phyloP scores from a whole-genome alignment of 2,329 filamentous ascomycete species.

The Eurotiales sp. region DNA sequence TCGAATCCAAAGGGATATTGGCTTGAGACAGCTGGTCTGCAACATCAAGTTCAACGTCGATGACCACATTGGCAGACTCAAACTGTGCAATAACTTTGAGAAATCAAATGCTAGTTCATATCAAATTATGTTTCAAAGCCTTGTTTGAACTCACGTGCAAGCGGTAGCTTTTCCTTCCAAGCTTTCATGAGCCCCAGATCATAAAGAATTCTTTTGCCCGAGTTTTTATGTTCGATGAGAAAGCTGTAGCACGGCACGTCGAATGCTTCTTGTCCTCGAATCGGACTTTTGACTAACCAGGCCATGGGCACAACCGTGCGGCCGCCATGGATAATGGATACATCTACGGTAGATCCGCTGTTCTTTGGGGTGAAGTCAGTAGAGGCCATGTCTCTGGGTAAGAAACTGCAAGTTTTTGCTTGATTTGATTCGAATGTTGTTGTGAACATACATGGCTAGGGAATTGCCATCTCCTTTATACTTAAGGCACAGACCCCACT shows the following conservation, averaged over 20 bases:
- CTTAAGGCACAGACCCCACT: no score
- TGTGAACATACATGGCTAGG: no score
- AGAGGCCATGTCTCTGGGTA: no score
- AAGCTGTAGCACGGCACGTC: conserved; percentile 12
- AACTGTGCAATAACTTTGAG: conserved; percentile 1
- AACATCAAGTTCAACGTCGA: conserved; percentile 19
- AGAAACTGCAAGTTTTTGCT: no score
- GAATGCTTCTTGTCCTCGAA: conserved; percentile 1
- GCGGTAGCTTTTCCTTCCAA: conserved; percentile 23
- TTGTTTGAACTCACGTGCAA: conserved; percentile 19
- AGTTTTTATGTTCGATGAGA: conserved; percentile 9
- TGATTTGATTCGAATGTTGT: no score
- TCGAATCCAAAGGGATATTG: conserved; percentile 16
- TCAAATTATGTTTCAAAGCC: conserved; percentile 13
- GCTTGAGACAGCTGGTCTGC: conserved; percentile 23
- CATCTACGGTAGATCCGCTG: conserved; percentile 2
- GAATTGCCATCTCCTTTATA: no score
- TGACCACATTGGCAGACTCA: background rate
- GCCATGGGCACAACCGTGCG: background rate
- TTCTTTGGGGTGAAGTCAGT: background rate
- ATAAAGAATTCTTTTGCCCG: conserved; percentile 22
- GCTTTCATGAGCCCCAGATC: conserved; percentile 32
- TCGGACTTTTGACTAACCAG: background rate
- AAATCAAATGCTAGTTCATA: background rate
- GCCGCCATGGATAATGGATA: conserved; percentile 1